These are phyloP conservation scores for Trametes villosa DNA, from an alignment of 768 basidiomycete species.

Conservation along the genomic window DNA sequence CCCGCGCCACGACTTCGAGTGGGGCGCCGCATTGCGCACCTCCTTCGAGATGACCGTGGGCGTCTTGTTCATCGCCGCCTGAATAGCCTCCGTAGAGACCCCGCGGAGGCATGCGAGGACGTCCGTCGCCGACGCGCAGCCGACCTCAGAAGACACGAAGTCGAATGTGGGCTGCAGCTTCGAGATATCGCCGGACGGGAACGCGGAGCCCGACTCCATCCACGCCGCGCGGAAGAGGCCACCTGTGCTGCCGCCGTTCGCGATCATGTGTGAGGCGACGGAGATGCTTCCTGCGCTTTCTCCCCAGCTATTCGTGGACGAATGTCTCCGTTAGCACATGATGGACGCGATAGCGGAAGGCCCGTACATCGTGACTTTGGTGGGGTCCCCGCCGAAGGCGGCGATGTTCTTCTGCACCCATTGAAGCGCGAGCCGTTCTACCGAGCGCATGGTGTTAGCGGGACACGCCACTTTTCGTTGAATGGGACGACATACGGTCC, in stretches of 20 bases:
- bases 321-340: neutral
- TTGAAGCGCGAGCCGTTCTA: slow-evolving; percentile 41
- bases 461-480: neutral
- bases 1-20: too few relatives aligned
- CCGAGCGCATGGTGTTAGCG: neutral
- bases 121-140: slow-evolving; percentile 40
- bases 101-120: slow-evolving; percentile 49
- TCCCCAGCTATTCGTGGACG: slow-evolving; percentile 29
- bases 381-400: slow-evolving; percentile 49
- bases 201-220: slow-evolving; percentile 35
- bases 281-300: slow-evolving; percentile 43
- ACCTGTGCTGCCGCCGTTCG: slow-evolving; percentile 28
- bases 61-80: slow-evolving; percentile 38
- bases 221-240: slow-evolving; percentile 38
- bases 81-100: slow-evolving; percentile 37
- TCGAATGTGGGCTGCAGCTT: slow-evolving; percentile 46
- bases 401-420: slow-evolving; percentile 47
- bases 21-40: slow-evolving; percentile 16
- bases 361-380: slow-evolving; percentile 45
- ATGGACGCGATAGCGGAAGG: neutral
- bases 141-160: slow-evolving; percentile 40
- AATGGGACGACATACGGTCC: slow-evolving; percentile 33
- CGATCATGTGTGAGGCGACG: slow-evolving; percentile 33
- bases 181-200: slow-evolving; percentile 9
- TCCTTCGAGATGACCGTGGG: slow-evolving; percentile 38